phyloP scores from a whole-genome alignment of 2,329 filamentous ascomycete species.

The Aspergillus sojae region DNA sequence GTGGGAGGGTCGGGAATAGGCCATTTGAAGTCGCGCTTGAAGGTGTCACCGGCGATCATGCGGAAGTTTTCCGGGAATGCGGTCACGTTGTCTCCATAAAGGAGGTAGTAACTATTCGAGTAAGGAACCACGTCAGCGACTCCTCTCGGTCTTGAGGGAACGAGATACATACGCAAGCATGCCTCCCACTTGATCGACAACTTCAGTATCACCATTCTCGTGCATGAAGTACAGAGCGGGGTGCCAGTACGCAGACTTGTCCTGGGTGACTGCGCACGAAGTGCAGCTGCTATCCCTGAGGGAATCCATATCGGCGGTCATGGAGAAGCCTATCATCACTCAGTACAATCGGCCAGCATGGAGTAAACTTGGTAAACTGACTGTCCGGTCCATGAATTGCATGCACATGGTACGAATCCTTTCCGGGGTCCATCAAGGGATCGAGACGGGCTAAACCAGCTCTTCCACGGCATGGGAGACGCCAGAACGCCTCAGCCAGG shows the following conservation, averaged over 20 bases:
- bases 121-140: not conserved
- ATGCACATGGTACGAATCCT: slow-evolving; percentile 68
- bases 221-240: slow-evolving; percentile 78
- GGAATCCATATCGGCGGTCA: slow-evolving; percentile 58
- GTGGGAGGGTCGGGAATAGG: slow-evolving; percentile 69
- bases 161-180: slow-evolving; percentile 73
- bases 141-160: too few relatives aligned
- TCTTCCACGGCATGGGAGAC: slow-evolving; percentile 77
- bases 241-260: slow-evolving; percentile 88
- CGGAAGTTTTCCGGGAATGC: slow-evolving; percentile 77
- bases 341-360: slow-evolving; percentile 12
- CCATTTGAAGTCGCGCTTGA: slow-evolving; percentile 69
- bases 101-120: slow-evolving; percentile 74
- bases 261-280: slow-evolving; percentile 76
- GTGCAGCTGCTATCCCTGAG: slow-evolving; percentile 70
- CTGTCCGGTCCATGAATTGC: slow-evolving; percentile 74
- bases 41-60: slow-evolving; percentile 77
- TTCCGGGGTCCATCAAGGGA: slow-evolving; percentile 69
- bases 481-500: slow-evolving; percentile 74
- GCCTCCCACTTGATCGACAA: slow-evolving; percentile 75
- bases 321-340: slow-evolving; percentile 62
- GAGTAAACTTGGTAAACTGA: slow-evolving; percentile 52
- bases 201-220: slow-evolving; percentile 64
- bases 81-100: slow-evolving; percentile 65
- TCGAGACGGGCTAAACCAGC: slow-evolving; percentile 74